phyloP scores from a whole-genome alignment of 2,329 filamentous ascomycete species.

The Penicillium vulpinum region DNA sequence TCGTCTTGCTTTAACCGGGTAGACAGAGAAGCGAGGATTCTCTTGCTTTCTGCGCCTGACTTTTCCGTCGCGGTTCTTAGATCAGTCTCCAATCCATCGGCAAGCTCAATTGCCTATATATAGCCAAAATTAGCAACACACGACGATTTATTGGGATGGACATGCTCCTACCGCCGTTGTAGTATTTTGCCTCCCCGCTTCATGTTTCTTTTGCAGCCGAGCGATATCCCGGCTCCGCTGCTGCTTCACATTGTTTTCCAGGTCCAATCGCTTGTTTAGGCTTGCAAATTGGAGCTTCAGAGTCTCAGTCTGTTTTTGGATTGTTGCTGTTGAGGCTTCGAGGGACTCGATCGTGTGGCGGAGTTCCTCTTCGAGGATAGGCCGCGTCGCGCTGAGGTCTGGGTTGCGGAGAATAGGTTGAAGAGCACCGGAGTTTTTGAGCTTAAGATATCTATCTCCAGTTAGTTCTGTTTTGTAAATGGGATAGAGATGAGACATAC shows the following conservation, averaged over 20 bases:
- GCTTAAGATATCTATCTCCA: slow-evolving; percentile 32
- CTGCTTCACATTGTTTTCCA: slow-evolving; percentile 23
- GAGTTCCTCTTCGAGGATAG: slow-evolving; percentile 43
- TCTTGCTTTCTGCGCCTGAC: slow-evolving; percentile 33
- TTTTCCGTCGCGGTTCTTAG: slow-evolving; percentile 35
- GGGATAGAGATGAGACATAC: slow-evolving; percentile 23
- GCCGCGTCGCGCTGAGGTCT: slow-evolving; percentile 34
- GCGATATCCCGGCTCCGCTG: slow-evolving; percentile 29
- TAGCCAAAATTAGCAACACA: slow-evolving; percentile 19
- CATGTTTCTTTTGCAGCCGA: slow-evolving; percentile 37
- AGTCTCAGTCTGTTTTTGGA: slow-evolving; percentile 36
- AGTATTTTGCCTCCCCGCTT: slow-evolving; percentile 36
- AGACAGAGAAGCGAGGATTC: slow-evolving; percentile 35
- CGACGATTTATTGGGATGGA: not conserved
- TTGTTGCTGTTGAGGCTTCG: slow-evolving; percentile 38
- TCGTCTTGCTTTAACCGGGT: slow-evolving; percentile 41
- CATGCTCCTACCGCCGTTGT: slow-evolving; percentile 32
- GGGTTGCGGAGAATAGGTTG: slow-evolving; percentile 29
- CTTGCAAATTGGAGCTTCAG: slow-evolving; percentile 35
- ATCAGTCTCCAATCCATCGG: slow-evolving; percentile 33
- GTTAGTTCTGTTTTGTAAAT: not conserved
- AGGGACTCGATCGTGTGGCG: slow-evolving; percentile 37
- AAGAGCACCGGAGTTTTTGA: slow-evolving; percentile 35
- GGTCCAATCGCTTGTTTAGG: slow-evolving; percentile 28
- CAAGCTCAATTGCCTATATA: slow-evolving; percentile 38